Percentiles rank a stretch among this genome's conserved stretches.
These are phyloP conservation scores for Cinnamomum chago DNA, from an alignment of 164 flowering plant species.

Conservation along the genomic window DNA sequence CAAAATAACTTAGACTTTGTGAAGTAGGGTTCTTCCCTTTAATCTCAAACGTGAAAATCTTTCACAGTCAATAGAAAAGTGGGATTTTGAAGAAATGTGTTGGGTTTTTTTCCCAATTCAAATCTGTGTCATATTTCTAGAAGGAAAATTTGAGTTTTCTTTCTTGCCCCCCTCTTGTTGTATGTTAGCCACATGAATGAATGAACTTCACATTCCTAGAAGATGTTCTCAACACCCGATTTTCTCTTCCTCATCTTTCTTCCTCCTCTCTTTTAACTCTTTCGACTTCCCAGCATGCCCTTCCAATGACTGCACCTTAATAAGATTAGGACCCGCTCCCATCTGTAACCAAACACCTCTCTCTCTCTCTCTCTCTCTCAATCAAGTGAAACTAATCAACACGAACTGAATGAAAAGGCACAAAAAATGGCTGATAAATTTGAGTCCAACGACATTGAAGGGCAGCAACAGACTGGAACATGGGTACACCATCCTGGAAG, in stretches of 20 bases:
- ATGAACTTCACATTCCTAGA: too few relatives aligned
- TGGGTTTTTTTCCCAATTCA: too few relatives aligned
- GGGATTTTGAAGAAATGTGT: too few relatives aligned
- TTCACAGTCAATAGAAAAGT: too few relatives aligned
- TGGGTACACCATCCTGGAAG: slow-evolving; percentile 96
- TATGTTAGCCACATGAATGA: too few relatives aligned
- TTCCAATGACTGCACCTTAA: slow-evolving; percentile 20
- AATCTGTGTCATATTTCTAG: too few relatives aligned
- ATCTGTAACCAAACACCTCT: slow-evolving; percentile 7
- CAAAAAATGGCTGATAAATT: slow-evolving; percentile 45
- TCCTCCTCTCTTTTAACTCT: slow-evolving; percentile 9
- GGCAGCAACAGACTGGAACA: slow-evolving; percentile 61
- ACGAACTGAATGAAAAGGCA: slow-evolving; percentile 30
- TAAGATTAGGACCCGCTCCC: slow-evolving; percentile 26
- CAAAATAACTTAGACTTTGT: too few relatives aligned
- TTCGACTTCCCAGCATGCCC: slow-evolving; percentile 15
- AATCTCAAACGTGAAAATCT: too few relatives aligned
- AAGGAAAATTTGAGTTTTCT: too few relatives aligned
- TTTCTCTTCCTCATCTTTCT: slow-evolving; percentile 28
- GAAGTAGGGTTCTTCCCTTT: too few relatives aligned
- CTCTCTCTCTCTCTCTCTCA: too few relatives aligned
- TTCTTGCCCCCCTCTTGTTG: too few relatives aligned
- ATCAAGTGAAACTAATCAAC: slow-evolving; percentile 18
- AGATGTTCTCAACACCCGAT: slow-evolving; percentile 69
- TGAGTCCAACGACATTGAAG: slow-evolving; percentile 76